phyloP scores from a whole-genome alignment of 1,284 basidiomycete genomes.

The Cutaneotrichosporon spelunceum region DNA sequence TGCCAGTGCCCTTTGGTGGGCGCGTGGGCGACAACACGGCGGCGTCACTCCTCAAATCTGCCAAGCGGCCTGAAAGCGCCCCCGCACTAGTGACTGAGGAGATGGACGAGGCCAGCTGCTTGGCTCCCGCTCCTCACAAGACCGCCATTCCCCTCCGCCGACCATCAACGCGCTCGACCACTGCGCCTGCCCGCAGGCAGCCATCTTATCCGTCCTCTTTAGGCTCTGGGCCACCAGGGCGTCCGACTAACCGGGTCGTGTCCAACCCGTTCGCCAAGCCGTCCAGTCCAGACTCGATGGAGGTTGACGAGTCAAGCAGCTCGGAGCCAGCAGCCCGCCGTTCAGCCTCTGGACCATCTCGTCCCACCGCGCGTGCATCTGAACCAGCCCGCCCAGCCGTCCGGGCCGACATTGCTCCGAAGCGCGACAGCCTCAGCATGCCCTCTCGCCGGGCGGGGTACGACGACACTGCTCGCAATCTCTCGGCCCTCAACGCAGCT shows the following conservation, averaged over 20 bases:
- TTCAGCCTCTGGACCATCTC: background rate
- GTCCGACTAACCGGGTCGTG: conserved; percentile 38
- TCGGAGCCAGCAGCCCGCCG: background rate
- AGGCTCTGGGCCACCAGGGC: conserved; percentile 37
- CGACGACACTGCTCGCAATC: conserved; percentile 38
- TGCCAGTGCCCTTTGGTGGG: conserved; percentile 13
- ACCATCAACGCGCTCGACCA: conserved; percentile 10
- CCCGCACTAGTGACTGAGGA: background rate
- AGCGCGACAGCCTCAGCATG: conserved; percentile 20
- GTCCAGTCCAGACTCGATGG: background rate
- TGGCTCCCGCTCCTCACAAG: background rate
- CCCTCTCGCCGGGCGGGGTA: conserved; percentile 35
- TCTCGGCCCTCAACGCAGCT: conserved; percentile 41
- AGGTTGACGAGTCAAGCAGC: conserved; percentile 6
- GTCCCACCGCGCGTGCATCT: background rate
- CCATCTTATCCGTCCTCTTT: conserved; percentile 46
- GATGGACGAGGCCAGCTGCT: conserved; percentile 1
- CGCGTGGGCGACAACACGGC: conserved; percentile 8
- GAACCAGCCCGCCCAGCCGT: background rate
- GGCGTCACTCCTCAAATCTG: conserved; percentile 4
- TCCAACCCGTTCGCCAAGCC: conserved; percentile 39
- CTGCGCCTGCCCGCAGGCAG: conserved; percentile 23
- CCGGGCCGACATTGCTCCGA: background rate
- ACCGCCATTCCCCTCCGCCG: conserved; percentile 11
- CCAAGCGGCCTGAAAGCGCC: background rate